Evolutionary conservation across 1,139 yeast species (phyloP).

Genomic region (Hansenula lynferdii): DNA sequence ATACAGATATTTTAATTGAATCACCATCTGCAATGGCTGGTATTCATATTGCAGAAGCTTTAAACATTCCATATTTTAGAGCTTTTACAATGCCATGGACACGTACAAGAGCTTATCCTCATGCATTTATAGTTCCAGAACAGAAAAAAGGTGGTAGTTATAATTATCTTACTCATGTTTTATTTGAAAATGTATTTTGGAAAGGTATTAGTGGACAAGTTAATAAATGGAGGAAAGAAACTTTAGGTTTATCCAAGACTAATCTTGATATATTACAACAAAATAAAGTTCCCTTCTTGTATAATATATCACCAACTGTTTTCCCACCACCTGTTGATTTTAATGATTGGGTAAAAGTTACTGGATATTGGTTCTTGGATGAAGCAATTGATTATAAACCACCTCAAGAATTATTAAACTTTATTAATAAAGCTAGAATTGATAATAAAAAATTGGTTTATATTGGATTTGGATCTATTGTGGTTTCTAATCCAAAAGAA

Average conservation of each 20-base stretch:
- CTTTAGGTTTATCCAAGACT: slow-evolving; percentile 62
- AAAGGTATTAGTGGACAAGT: slow-evolving; percentile 88
- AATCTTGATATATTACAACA: slow-evolving; percentile 69
- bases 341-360: slow-evolving; percentile 89
- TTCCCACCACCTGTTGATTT: slow-evolving; percentile 92
- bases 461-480: slow-evolving; percentile 95
- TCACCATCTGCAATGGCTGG: slow-evolving; percentile 97
- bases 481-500: slow-evolving; percentile 75
- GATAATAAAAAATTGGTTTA: slow-evolving; percentile 72
- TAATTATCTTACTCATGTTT: slow-evolving; percentile 85
- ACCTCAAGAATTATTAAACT: slow-evolving; percentile 51
- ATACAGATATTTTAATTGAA: slow-evolving; percentile 79
- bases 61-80: slow-evolving; percentile 83
- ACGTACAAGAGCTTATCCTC: slow-evolving; percentile 90
- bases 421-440: slow-evolving; percentile 56
- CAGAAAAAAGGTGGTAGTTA: slow-evolving; percentile 91
- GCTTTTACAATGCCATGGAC: slow-evolving; percentile 99
- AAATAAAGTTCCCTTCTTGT: slow-evolving; percentile 78
- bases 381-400: slow-evolving; percentile 63
- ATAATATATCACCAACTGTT: slow-evolving; percentile 82
- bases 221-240: slow-evolving; percentile 77
- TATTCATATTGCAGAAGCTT: slow-evolving; percentile 88
- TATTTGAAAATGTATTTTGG: slow-evolving; percentile 93
- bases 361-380: slow-evolving; percentile 94
- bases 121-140: slow-evolving; percentile 93